phyloP scores from a whole-genome alignment of 2,329 filamentous ascomycete genomes.

The Ascochyta clinopodiicola region DNA sequence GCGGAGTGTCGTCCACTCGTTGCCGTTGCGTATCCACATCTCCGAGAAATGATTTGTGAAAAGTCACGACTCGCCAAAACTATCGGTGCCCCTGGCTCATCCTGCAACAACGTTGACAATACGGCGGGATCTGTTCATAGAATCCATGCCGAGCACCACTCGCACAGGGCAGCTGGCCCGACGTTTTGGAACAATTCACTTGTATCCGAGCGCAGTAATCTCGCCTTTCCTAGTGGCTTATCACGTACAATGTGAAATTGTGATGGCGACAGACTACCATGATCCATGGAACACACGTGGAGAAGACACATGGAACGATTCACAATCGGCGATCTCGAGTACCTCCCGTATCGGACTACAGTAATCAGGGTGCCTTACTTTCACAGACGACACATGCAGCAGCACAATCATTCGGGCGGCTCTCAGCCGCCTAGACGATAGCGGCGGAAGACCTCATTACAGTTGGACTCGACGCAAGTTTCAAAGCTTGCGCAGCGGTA shows the following conservation, averaged over 20 bases:
- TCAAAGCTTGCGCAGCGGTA: slow-evolving; percentile 14
- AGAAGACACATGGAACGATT: slow-evolving; percentile 11
- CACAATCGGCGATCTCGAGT: slow-evolving; percentile 10
- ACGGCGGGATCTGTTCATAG: slow-evolving; percentile 14
- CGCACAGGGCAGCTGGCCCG: slow-evolving; percentile 18
- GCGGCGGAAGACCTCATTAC: slow-evolving; percentile 13
- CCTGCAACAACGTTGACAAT: slow-evolving; percentile 18
- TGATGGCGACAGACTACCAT: background rate
- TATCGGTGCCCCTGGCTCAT: slow-evolving; percentile 8
- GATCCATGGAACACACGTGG: slow-evolving; percentile 13
- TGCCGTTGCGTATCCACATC: slow-evolving; percentile 14
- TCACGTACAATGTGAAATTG: slow-evolving; percentile 4
- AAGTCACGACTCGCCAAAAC: slow-evolving; percentile 9
- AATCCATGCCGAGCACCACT: slow-evolving; percentile 3
- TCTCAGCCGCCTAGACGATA: slow-evolving; percentile 1
- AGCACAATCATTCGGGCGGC: background rate
- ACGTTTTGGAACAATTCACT: slow-evolving; percentile 16
- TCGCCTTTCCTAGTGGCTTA: slow-evolving; percentile 9
- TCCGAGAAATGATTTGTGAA: slow-evolving; percentile 14
- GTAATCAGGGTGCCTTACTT: slow-evolving; percentile 3
- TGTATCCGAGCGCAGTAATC: slow-evolving; percentile 13
- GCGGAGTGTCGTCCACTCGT: slow-evolving; percentile 14
- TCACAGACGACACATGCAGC: background rate
- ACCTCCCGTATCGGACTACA: slow-evolving; percentile 7
- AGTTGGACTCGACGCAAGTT: slow-evolving; percentile 14